A percentile compares a stretch with the other conserved stretches of the same genome.
These are phyloP conservation scores for Penicillium salamii DNA, from an alignment of 495 filamentous ascomycete genomes.

Conservation along the genomic window DNA sequence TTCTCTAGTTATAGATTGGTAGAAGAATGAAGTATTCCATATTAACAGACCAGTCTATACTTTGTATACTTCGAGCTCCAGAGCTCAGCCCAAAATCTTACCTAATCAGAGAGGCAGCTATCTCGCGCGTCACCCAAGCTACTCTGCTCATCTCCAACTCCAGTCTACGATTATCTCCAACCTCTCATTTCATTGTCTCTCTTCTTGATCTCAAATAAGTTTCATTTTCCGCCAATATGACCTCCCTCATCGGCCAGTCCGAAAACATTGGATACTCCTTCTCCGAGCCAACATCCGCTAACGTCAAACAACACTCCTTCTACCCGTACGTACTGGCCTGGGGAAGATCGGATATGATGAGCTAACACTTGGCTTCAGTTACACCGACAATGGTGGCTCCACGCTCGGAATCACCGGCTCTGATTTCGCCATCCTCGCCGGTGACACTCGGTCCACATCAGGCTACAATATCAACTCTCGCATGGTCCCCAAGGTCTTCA, in stretches of 20 bases:
- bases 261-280: slow-evolving; percentile 60
- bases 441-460: slow-evolving; percentile 89
- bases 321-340: slow-evolving; percentile 66
- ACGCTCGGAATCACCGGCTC: slow-evolving; percentile 92
- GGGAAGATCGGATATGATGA: neutral
- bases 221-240: slow-evolving; percentile 29
- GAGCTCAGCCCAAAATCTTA: slow-evolving; percentile 19
- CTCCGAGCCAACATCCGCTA: slow-evolving; percentile 47
- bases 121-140: slow-evolving; percentile 39
- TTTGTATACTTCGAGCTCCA: neutral
- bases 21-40: too few relatives aligned
- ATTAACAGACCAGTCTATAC: too few relatives aligned
- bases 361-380: slow-evolving; percentile 52
- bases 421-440: slow-evolving; percentile 92
- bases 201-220: neutral
- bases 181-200: neutral
- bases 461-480: slow-evolving; percentile 99
- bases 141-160: slow-evolving; percentile 12
- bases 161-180: slow-evolving; percentile 3
- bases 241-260: slow-evolving; percentile 44
- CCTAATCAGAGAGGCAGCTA: slow-evolving; percentile 43
- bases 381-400: slow-evolving; percentile 96
- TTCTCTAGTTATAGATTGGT: too few relatives aligned
- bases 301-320: slow-evolving; percentile 74
- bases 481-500: slow-evolving; percentile 91